These are phyloP conservation scores for Fusarium sp. DNA, from an alignment of 2,329 filamentous ascomycete genomes.

Conservation along the genomic window DNA sequence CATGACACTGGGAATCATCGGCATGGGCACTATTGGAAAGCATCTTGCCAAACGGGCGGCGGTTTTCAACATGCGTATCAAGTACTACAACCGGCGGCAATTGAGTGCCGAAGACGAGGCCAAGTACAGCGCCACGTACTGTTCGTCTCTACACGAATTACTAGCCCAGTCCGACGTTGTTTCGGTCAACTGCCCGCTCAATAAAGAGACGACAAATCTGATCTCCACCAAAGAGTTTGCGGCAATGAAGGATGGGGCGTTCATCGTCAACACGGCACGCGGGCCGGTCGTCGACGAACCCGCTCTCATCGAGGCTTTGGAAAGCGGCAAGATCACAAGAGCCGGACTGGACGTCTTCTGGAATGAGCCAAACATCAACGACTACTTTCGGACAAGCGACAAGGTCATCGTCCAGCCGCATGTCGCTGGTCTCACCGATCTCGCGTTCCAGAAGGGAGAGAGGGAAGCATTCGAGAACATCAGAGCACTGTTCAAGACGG, in stretches of 20 bases:
- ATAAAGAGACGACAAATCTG: slow-evolving; percentile 56
- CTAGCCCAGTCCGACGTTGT: slow-evolving; percentile 60
- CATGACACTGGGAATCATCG: slow-evolving; percentile 63
- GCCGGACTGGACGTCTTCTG: slow-evolving; percentile 66
- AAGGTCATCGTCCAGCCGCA: slow-evolving; percentile 63
- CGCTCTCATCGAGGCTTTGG: slow-evolving; percentile 63
- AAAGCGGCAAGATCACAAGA: slow-evolving; percentile 61
- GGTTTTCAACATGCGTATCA: slow-evolving; percentile 61
- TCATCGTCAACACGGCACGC: slow-evolving; percentile 67
- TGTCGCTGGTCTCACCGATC: slow-evolving; percentile 61
- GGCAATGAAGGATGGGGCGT: slow-evolving; percentile 63
- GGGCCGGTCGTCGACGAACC: slow-evolving; percentile 65
- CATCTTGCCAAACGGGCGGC: slow-evolving; percentile 58
- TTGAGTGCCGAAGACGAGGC: slow-evolving; percentile 55
- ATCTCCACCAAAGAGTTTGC: slow-evolving; percentile 59
- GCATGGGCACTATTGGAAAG: slow-evolving; percentile 65
- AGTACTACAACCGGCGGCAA: slow-evolving; percentile 60
- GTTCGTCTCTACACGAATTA: slow-evolving; percentile 56
- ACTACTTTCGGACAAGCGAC: slow-evolving; percentile 58
- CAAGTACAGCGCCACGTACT: slow-evolving; percentile 55
- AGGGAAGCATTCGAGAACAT: slow-evolving; percentile 64
- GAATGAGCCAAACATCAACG: slow-evolving; percentile 61
- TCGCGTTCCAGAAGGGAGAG: slow-evolving; percentile 60
- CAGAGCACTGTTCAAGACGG: slow-evolving; percentile 56
- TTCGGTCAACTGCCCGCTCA: slow-evolving; percentile 59